phyloP scores from a whole-genome alignment of 2,329 filamentous ascomycete species.

The Phaeosphaeria sp. region DNA sequence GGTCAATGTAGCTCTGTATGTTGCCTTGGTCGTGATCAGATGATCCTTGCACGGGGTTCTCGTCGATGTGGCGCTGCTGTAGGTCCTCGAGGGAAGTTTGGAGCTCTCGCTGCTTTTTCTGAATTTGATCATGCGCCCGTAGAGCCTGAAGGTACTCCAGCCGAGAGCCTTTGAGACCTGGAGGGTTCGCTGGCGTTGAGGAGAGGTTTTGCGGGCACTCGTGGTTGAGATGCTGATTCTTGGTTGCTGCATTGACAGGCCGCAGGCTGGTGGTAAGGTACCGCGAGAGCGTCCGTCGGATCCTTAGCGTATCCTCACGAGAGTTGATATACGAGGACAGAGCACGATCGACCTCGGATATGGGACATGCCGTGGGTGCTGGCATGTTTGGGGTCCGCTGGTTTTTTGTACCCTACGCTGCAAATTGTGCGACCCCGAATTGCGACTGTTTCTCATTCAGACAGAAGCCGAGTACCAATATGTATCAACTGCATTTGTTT shows the following conservation, averaged over 20 bases:
- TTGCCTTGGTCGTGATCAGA: slow-evolving; percentile 38
- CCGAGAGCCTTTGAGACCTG: slow-evolving; percentile 52
- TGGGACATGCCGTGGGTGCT: slow-evolving; percentile 40
- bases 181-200: slow-evolving; percentile 33
- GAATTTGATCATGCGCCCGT: slow-evolving; percentile 51
- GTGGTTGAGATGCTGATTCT: slow-evolving; percentile 41
- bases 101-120: slow-evolving; percentile 44
- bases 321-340: slow-evolving; percentile 46
- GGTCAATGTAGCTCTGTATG: slow-evolving; percentile 48
- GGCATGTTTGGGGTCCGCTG: slow-evolving; percentile 23
- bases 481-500: neutral
- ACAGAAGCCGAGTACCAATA: no score
- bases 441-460: no score
- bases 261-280: slow-evolving; percentile 41
- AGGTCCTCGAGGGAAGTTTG: slow-evolving; percentile 42
- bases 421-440: neutral
- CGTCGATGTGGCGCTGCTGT: slow-evolving; percentile 28
- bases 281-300: slow-evolving; percentile 42
- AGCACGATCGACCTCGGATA: slow-evolving; percentile 46
- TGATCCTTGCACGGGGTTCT: slow-evolving; percentile 37
- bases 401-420: neutral
- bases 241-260: slow-evolving; percentile 33
- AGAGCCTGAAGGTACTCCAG: slow-evolving; percentile 56
- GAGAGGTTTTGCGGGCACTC: slow-evolving; percentile 34
- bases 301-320: slow-evolving; percentile 46